phyloP scores from a whole-genome alignment of 352 stramenopile genomes.

The Pythium periplocum region DNA sequence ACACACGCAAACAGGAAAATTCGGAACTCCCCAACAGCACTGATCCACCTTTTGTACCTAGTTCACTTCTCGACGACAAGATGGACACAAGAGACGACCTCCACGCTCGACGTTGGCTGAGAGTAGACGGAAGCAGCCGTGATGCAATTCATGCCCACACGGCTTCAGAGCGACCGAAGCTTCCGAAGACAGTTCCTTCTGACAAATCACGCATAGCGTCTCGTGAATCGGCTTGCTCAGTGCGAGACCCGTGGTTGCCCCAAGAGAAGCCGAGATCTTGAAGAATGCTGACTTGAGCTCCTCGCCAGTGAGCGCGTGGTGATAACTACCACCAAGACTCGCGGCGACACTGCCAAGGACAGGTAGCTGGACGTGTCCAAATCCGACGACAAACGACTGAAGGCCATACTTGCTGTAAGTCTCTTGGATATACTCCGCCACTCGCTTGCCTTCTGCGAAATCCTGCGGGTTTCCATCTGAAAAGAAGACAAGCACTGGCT shows the following conservation, averaged over 20 bases:
- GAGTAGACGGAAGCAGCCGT: too few species aligned
- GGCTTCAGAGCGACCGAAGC: neutral
- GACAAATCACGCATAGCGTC: neutral
- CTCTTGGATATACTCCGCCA: neutral
- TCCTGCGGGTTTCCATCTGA: constrained; percentile 19
- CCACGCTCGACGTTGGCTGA: too few species aligned
- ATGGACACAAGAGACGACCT: too few species aligned
- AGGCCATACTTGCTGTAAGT: neutral
- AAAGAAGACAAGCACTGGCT: constrained; percentile 74
- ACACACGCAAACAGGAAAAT: too few species aligned
- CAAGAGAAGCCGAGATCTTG: neutral
- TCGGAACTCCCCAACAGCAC: too few species aligned
- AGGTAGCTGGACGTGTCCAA: neutral
- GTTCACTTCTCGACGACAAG: too few species aligned
- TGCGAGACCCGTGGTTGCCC: neutral
- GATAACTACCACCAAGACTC: neutral
- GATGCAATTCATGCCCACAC: too few species aligned
- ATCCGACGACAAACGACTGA: neutral
- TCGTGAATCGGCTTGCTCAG: neutral
- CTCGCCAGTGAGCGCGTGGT: neutral
- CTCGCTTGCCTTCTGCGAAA: neutral
- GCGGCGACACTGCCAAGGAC: neutral
- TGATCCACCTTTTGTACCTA: too few species aligned
- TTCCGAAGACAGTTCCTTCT: neutral
- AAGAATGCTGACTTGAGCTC: neutral